Conservation (phyloP, 306 rosid genomes). For the Prosopis cineraria region DNA sequence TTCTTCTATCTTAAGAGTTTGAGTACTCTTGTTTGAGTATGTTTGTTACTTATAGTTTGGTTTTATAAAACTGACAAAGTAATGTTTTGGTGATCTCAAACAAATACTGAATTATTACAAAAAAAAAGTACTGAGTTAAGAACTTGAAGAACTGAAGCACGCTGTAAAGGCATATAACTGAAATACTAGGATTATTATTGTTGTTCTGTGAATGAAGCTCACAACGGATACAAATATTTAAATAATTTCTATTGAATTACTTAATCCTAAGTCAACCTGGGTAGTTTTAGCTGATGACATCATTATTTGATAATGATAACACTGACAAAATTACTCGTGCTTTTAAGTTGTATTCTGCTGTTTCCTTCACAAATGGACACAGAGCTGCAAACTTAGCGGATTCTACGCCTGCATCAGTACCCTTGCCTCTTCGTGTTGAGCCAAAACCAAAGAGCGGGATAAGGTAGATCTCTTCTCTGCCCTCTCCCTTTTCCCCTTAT, state of each 20-base stretch:
- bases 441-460: conserved; percentile 95
- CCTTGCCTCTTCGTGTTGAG: conserved; percentile 87
- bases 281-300: conserved; percentile 4
- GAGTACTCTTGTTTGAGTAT: background rate
- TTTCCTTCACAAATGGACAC: conserved; percentile 69
- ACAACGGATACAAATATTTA: background rate
- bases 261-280: conserved; percentile 13
- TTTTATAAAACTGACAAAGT: background rate
- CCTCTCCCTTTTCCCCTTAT: background rate
- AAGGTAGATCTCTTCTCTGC: conserved; percentile 53
- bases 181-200: background rate
- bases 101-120: background rate
- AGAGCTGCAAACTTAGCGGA: conserved; percentile 89
- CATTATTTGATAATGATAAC: background rate
- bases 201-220: background rate
- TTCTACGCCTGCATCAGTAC: conserved; percentile 85
- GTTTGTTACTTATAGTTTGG: background rate
- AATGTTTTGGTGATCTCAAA: background rate
- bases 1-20: background rate
- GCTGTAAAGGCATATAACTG: background rate
- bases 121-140: background rate
- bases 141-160: conserved; percentile 1
- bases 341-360: conserved; percentile 25
- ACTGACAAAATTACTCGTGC: conserved; percentile 6
- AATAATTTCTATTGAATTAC: background rate